Evolutionary conservation across 371 early-diverging fungal species (phyloP), one percentile per base, ranked within the genome.

Genomic region (Dipsacomyces acuminosporus): DNA sequence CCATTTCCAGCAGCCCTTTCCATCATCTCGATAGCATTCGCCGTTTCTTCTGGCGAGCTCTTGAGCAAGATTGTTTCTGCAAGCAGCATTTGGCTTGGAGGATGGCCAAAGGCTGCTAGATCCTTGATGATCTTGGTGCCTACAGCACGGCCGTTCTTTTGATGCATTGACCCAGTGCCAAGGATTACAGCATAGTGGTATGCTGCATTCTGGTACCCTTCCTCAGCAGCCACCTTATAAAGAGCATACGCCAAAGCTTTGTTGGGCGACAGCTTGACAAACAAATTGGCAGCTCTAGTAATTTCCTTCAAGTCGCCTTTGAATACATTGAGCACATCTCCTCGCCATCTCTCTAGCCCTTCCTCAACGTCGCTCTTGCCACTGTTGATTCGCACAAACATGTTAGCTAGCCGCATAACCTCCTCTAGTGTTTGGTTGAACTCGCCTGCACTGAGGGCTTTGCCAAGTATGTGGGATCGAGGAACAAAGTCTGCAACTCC

Each of bases 141-240:
- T 22, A 34, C 38, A 3, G 26, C 51, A 6, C 20, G 38, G 1
- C 56, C 46, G 20, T 40, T 33, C 22, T 41, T 45, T 15, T 50
- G 18, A 5, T 26, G 24, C 11, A 59, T 14, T n/a, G 45, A 17
- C 11, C 45, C 35, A 1, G 41, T 34, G 14, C 45, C 48, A 19
- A 71, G 17, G 11, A 59, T 20, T 15, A 54, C 25, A 20, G 58
- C 64, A 11, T 58, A 63, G 11, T 54, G 45, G 24, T 51, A 56
- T 21, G 60, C 64, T 1, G 72, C 72, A 22, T 71, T 49, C 24
- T 7, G 43, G 34, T 64, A 34, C 0, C 72, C 72, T 13, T 63
- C 51, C 38, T 72, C 64, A 11, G 56, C 64, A 11, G 72, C 72
- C n/a, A 63, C 69, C 38, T 62, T 61, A 52, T 41, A 48, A 35